These are phyloP conservation scores for Botryosphaeria agaves DNA, from an alignment of 2,329 filamentous ascomycete species.

Conservation along the genomic window DNA sequence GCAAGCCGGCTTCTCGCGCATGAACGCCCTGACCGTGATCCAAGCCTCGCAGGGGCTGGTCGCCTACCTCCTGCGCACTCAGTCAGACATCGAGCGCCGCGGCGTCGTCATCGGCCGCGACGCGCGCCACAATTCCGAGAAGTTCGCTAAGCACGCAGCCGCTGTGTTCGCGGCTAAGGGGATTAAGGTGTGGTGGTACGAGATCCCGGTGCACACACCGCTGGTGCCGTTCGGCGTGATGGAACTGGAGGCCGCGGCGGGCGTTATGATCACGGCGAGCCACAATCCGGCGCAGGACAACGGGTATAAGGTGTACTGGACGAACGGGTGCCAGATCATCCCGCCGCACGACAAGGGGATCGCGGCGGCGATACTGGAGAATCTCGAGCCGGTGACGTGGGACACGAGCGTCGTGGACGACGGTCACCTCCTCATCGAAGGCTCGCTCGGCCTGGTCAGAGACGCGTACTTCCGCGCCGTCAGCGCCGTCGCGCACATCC, in stretches of 20 bases:
- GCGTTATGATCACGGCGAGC: constrained; percentile 49
- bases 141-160: constrained; percentile 42
- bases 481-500: constrained; percentile 20
- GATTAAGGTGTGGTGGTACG: constrained; percentile 42
- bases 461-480: constrained; percentile 27
- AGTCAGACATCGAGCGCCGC: constrained; percentile 21
- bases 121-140: constrained; percentile 43
- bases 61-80: constrained; percentile 34
- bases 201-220: constrained; percentile 39
- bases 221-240: constrained; percentile 44
- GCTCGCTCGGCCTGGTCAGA: constrained; percentile 21
- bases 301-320: constrained; percentile 51
- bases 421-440: constrained; percentile 20
- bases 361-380: constrained; percentile 35
- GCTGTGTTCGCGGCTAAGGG: constrained; percentile 40
- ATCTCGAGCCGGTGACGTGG: constrained; percentile 34
- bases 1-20: constrained; percentile 42
- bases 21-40: constrained; percentile 19
- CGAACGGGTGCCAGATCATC: constrained; percentile 48
- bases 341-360: constrained; percentile 43
- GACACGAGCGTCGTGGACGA: constrained; percentile 25
- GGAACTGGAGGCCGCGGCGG: constrained; percentile 35
- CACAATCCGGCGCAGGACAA: constrained; percentile 49
- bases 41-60: constrained; percentile 48
- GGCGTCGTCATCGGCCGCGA: constrained; percentile 45